Evolutionary conservation across 2,329 filamentous ascomycete species (phyloP).

Genomic region (Calonectria fujianensis): DNA sequence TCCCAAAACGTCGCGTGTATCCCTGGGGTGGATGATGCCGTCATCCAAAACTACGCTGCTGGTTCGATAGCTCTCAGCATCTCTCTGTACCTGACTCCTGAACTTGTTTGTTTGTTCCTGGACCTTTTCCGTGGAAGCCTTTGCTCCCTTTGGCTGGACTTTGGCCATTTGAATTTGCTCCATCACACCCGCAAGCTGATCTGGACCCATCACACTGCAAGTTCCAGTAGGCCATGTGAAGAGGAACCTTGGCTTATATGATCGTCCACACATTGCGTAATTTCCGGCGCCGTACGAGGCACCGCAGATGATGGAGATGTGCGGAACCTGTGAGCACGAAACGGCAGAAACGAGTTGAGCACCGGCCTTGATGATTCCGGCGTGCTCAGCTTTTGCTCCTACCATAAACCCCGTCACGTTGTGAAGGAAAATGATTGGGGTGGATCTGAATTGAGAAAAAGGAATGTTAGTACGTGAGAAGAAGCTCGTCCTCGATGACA

Average conservation of each 20-base stretch:
- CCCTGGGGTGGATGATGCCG: slow-evolving; percentile 57
- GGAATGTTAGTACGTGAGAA: neutral
- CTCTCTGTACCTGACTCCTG: slow-evolving; percentile 46
- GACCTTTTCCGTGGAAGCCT: slow-evolving; percentile 37
- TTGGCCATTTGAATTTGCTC: slow-evolving; percentile 40
- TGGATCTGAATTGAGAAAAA: slow-evolving; percentile 48
- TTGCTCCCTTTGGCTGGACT: neutral
- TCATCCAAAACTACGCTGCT: slow-evolving; percentile 53
- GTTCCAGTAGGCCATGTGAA: slow-evolving; percentile 50
- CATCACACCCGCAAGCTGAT: slow-evolving; percentile 53
- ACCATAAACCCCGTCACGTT: slow-evolving; percentile 71
- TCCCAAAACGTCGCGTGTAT: slow-evolving; percentile 49
- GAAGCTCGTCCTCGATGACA: slow-evolving; percentile 19
- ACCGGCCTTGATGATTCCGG: slow-evolving; percentile 65
- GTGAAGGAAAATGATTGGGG: slow-evolving; percentile 66
- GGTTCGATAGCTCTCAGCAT: slow-evolving; percentile 49
- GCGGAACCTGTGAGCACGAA: slow-evolving; percentile 64
- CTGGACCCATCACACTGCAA: slow-evolving; percentile 53
- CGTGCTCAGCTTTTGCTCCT: slow-evolving; percentile 65
- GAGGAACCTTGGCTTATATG: slow-evolving; percentile 64
- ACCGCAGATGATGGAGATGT: slow-evolving; percentile 66
- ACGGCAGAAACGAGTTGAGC: slow-evolving; percentile 67
- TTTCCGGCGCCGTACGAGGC: slow-evolving; percentile 68
- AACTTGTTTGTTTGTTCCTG: slow-evolving; percentile 50
- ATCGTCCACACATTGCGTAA: slow-evolving; percentile 67